phyloP scores from a whole-genome alignment of 2,329 filamentous ascomycete genomes.

The Mariannaea sp. region DNA sequence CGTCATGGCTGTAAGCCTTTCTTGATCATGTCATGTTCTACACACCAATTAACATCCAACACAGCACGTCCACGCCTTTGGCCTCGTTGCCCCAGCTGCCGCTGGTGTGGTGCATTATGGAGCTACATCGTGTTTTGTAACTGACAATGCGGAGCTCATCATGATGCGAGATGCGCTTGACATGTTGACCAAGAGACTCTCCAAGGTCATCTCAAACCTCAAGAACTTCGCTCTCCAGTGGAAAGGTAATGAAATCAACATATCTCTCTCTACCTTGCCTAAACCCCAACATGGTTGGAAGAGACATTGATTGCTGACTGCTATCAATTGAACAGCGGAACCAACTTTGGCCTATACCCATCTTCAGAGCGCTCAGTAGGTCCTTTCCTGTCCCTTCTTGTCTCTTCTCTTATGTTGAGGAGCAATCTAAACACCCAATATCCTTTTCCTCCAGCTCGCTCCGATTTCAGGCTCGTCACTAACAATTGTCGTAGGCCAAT shows the following conservation, averaged over 20 bases:
- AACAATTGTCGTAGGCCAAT: no score
- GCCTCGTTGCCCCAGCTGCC: conserved; percentile 72
- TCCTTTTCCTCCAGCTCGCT: no score
- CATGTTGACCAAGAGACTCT: conserved; percentile 76
- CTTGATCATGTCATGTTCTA: conserved; percentile 19
- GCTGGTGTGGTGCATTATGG: conserved; percentile 84
- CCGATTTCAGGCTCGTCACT: no score
- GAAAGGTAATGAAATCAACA: conserved; percentile 58
- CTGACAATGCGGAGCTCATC: conserved; percentile 66
- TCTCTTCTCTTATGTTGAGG: no score
- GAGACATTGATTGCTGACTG: no score
- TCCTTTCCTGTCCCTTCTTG: no score
- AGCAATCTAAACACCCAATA: no score
- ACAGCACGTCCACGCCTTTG: conserved; percentile 73
- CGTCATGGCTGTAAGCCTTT: conserved; percentile 65
- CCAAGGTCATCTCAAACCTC: conserved; percentile 78
- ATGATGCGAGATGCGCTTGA: conserved; percentile 68
- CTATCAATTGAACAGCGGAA: no score
- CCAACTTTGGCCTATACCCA: conserved; percentile 81
- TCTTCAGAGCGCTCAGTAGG: conserved; percentile 65
- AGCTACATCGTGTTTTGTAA: conserved; percentile 15
- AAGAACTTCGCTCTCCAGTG: conserved; percentile 72
- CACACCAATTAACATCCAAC: conserved; percentile 29
- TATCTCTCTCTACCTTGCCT: conserved; percentile 3
- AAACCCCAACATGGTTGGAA: conserved; percentile 4